Conservation (phyloP, 1,284 basidiomycete species). For the Irpex sp. region DNA sequence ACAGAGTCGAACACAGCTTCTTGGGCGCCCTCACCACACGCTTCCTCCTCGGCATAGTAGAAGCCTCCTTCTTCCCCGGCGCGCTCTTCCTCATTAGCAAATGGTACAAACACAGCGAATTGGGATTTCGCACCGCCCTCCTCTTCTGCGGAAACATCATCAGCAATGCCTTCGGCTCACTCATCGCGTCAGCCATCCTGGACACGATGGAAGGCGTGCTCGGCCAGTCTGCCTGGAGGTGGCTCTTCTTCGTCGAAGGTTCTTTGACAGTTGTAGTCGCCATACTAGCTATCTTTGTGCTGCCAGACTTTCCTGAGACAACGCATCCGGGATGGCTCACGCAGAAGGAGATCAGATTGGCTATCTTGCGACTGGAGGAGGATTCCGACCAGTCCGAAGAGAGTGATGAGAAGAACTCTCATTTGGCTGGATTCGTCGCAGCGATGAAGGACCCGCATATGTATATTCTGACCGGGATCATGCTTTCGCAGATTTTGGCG, state of each 20-base stretch:
- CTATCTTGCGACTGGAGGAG: slow-evolving; percentile 60
- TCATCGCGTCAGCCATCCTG: slow-evolving; percentile 77
- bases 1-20: slow-evolving; percentile 41
- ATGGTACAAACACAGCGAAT: slow-evolving; percentile 68
- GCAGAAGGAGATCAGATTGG: slow-evolving; percentile 59
- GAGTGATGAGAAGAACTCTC: slow-evolving; percentile 26
- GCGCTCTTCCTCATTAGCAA: slow-evolving; percentile 61
- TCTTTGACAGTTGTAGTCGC: slow-evolving; percentile 62
- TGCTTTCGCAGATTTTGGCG: slow-evolving; percentile 46
- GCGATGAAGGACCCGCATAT: slow-evolving; percentile 72
- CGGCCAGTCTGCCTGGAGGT: slow-evolving; percentile 71
- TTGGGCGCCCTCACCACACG: slow-evolving; percentile 62
- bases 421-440: slow-evolving; percentile 45
- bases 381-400: slow-evolving; percentile 58
- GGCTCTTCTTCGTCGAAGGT: slow-evolving; percentile 78
- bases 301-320: slow-evolving; percentile 74
- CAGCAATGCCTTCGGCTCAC: slow-evolving; percentile 79
- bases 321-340: slow-evolving; percentile 50
- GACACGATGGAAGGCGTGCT: slow-evolving; percentile 65
- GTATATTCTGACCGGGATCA: slow-evolving; percentile 60
- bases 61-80: slow-evolving; percentile 77
- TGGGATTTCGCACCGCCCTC: slow-evolving; percentile 70
- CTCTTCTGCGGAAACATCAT: slow-evolving; percentile 74
- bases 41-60: slow-evolving; percentile 69
- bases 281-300: slow-evolving; percentile 55